These are phyloP conservation scores for Albugo laibachii DNA, from an alignment of 352 stramenopile species.

Conservation along the genomic window DNA sequence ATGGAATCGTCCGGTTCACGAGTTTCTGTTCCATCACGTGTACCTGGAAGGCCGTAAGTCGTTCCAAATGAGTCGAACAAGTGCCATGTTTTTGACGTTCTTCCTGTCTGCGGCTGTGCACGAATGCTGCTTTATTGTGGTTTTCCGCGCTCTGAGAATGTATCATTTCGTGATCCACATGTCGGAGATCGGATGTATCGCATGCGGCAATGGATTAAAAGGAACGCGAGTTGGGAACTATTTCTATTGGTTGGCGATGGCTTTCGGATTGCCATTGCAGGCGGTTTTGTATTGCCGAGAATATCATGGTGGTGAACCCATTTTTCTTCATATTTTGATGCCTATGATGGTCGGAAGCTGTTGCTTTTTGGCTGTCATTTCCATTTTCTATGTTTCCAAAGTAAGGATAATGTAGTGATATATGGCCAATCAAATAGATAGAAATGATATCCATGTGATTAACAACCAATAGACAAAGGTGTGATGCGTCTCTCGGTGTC, in stretches of 20 bases:
- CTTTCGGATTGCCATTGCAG: slow-evolving; percentile 44
- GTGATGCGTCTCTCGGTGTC: no score
- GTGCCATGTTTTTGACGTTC: slow-evolving; percentile 79
- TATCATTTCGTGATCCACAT: slow-evolving; percentile 92
- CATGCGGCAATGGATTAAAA: slow-evolving; percentile 46
- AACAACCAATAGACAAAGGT: no score
- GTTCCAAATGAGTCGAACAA: slow-evolving; percentile 51
- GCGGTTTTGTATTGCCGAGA: slow-evolving; percentile 65
- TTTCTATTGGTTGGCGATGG: slow-evolving; percentile 65
- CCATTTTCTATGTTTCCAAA: no score
- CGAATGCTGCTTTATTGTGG: slow-evolving; percentile 88
- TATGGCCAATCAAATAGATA: no score
- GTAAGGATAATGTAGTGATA: no score
- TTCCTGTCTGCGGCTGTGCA: slow-evolving; percentile 89
- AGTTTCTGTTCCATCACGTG: slow-evolving; percentile 80
- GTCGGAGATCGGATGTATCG: slow-evolving; percentile 84
- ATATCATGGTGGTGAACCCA: slow-evolving; percentile 55
- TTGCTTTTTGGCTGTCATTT: slow-evolving; percentile 4
- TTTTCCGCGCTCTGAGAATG: slow-evolving; percentile 84
- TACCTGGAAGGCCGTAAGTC: slow-evolving; percentile 62
- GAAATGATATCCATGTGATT: no score
- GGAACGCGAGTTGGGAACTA: slow-evolving; percentile 53
- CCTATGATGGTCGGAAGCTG: slow-evolving; percentile 47
- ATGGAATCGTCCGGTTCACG: slow-evolving; percentile 96
- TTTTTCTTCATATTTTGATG: slow-evolving; percentile 67